Percentiles rank a stretch among this genome's conserved stretches.
These are phyloP conservation scores for Remersonia thermophila DNA, from an alignment of 2,329 filamentous ascomycete genomes.

Conservation along the genomic window DNA sequence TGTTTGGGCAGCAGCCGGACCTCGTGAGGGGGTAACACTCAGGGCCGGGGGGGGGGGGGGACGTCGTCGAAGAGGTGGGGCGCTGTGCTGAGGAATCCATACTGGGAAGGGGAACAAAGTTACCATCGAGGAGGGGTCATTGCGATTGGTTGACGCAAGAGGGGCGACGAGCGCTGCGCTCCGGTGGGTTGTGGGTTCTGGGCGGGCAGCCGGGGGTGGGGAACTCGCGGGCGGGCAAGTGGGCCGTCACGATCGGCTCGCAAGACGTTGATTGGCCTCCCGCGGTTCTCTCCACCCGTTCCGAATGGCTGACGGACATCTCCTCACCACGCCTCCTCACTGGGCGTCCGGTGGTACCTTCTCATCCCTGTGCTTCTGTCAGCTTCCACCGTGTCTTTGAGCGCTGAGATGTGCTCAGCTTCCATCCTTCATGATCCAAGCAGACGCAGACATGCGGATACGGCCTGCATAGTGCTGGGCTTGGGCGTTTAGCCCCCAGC, in stretches of 20 bases:
- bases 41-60: neutral
- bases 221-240: too few species aligned
- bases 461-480: too few species aligned
- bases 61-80: neutral
- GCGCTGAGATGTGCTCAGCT: conserved; percentile 1
- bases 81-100: conserved; percentile 1
- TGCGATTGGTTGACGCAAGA: neutral
- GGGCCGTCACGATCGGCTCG: too few species aligned
- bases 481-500: too few species aligned
- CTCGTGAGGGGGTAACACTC: neutral
- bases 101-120: neutral
- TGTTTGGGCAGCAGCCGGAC: conserved; percentile 8
- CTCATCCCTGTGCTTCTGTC: conserved; percentile 17
- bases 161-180: too few species aligned
- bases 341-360: conserved; percentile 11
- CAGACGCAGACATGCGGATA: neutral
- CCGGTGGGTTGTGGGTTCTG: neutral
- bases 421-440: conserved; percentile 11
- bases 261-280: conserved; percentile 10
- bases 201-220: neutral
- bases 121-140: neutral
- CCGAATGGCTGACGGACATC: conserved; percentile 16
- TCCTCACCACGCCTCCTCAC: conserved; percentile 5
- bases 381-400: conserved; percentile 14
- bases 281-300: conserved; percentile 8